Base-by-base conservation (phyloP, 495 filamentous ascomycete species). In the Neurospora terricola region DNA sequence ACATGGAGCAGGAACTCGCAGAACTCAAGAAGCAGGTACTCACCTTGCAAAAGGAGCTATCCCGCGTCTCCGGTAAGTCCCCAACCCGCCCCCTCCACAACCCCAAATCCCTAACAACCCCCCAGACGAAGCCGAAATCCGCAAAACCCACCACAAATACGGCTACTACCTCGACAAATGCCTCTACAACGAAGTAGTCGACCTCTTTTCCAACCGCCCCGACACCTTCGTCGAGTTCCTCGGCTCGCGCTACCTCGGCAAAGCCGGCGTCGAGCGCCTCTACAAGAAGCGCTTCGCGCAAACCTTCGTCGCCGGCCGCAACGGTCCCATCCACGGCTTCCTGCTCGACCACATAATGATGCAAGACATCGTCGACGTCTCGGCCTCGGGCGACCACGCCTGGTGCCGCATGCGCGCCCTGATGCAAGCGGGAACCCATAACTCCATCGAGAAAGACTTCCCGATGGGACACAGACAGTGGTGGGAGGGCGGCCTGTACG, bases 141-240 rank as follows among this genome's bases (percentile, higher is more conserved):
- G 84, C 74, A 88, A 88, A 73, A 79, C 84, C 7, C 86, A 87
- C 74, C 83, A 81, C 82, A 87, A 87, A 75, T 88, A 88, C 75
- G 87, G 87, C 69, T 88, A 88, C 79, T 88, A 88, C 75, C 83
- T 88, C 54, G 87, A 88, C 80, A 88, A 88, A 70, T 88, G 87
- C 73, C 80, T 88, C 2, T 88, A 88, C 81, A 83, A 87, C 72
- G 83, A 88, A 79, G 85, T 82, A 71, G 82, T 83, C 40, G 83
- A 87, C 69, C 82, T 88, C 77, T 88, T 81, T 76, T 82, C 86
- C 18, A 80, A 88, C 77, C 81, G 86, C 72, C 84, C 85, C 1
- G 85, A 87, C 72, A 84, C 86, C 23, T 88, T 84, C 73, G 86
- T 88, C 72, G 85, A 88, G 76, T 88, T 88, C 77, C 81, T 87